Evolutionary conservation across 169 alveolate species (phyloP).

Genomic region (Eimeria acervulina): DNA sequence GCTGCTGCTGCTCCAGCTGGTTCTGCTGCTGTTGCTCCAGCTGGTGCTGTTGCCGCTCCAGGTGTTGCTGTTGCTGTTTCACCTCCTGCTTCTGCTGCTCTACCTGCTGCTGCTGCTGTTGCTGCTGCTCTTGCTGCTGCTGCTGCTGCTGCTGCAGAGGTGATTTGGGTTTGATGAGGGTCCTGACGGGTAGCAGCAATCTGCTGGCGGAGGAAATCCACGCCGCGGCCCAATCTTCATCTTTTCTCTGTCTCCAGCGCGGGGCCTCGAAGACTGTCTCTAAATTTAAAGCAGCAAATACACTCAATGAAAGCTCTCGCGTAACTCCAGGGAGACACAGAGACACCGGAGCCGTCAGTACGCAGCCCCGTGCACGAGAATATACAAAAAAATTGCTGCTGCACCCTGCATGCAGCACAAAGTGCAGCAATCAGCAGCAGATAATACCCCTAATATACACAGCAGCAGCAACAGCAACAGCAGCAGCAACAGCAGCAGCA

Average conservation of each 20-base stretch:
- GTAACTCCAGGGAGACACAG: constrained; percentile 5
- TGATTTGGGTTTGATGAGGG: background rate
- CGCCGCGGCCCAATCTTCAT: constrained; percentile 2
- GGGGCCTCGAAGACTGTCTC: constrained; percentile 28
- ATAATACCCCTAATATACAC: too few relatives aligned
- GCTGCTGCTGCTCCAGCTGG: constrained; percentile 5
- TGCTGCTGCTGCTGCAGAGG: background rate
- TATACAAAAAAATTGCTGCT: constrained; percentile 40
- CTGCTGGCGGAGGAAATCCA: constrained; percentile 65
- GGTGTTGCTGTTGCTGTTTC: background rate
- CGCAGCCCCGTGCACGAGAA: background rate
- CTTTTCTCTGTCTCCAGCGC: background rate
- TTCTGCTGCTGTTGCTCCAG: constrained; percentile 23
- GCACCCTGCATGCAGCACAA: constrained; percentile 11
- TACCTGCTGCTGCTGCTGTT: background rate
- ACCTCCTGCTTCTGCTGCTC: background rate
- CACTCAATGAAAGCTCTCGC: background rate
- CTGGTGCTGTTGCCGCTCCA: background rate
- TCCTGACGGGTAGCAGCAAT: constrained; percentile 4
- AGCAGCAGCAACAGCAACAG: background rate
- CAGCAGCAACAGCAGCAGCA: too few relatives aligned
- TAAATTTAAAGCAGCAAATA: background rate
- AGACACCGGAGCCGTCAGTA: constrained; percentile 31
- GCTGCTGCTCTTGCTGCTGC: constrained; percentile 25
- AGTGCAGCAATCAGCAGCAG: background rate